Conservation (phyloP, 495 filamentous ascomycete species). For the Aspergillus coremiiformis region DNA sequence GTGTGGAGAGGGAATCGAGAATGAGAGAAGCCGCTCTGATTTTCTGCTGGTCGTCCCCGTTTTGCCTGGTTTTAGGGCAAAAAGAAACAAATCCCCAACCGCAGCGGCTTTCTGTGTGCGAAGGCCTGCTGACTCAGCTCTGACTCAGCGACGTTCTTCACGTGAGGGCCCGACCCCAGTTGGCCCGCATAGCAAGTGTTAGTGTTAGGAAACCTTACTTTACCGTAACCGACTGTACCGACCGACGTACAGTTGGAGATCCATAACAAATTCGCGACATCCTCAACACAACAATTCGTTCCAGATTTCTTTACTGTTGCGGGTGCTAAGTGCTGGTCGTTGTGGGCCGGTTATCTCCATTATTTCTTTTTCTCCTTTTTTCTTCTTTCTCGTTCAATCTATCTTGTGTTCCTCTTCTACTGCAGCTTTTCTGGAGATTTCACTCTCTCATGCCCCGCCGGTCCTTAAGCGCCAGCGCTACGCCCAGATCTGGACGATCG, state of each 20-base stretch:
- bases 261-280: conserved; percentile 14
- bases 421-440: conserved; percentile 1
- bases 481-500: conserved; percentile 22
- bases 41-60: conserved; percentile 21
- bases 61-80: conserved; percentile 35
- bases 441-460: conserved; percentile 28
- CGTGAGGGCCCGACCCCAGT: conserved; percentile 3
- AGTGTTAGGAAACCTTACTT: neutral
- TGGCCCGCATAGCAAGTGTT: conserved; percentile 4
- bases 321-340: conserved; percentile 13
- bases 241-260: conserved; percentile 11
- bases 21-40: conserved; percentile 13
- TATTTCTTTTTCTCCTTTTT: conserved; percentile 8
- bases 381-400: conserved; percentile 4
- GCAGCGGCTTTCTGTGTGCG: conserved; percentile 33
- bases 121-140: conserved; percentile 25
- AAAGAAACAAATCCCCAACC: conserved; percentile 32
- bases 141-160: conserved; percentile 15
- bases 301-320: conserved; percentile 6
- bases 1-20: conserved; percentile 1
- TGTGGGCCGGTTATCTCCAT: conserved; percentile 11
- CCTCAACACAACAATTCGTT: conserved; percentile 5
- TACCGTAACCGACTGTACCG: conserved; percentile 3
- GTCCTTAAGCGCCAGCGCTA: conserved; percentile 42
- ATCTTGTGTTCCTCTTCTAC: conserved; percentile 1